Conservation (phyloP, 768 basidiomycete species). For the Tulasnella sp. region DNA sequence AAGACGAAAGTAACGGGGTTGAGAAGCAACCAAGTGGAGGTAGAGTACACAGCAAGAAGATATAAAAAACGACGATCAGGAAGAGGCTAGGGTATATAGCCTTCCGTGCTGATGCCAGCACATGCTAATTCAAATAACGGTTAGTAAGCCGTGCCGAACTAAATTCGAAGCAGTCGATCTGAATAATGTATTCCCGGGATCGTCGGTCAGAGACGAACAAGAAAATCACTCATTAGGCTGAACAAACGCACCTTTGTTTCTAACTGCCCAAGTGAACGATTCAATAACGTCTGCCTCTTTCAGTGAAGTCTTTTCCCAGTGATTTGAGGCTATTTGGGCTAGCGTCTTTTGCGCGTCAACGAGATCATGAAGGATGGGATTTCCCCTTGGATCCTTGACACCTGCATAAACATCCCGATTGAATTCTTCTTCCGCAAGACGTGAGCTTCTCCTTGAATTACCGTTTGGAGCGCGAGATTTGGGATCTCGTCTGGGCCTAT, state of each 20-base stretch:
- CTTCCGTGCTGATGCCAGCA: too few species aligned
- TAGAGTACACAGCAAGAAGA: too few species aligned
- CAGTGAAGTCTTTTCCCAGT: conserved; percentile 51
- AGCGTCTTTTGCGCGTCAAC: conserved; percentile 53
- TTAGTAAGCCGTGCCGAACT: too few species aligned
- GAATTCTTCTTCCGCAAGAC: conserved; percentile 51
- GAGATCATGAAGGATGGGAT: conserved; percentile 57
- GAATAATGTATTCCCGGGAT: too few species aligned
- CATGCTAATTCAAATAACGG: too few species aligned
- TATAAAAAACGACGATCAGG: too few species aligned
- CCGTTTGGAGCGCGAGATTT: conserved; percentile 26
- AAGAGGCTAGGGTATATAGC: too few species aligned
- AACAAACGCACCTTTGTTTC: conserved; percentile 9
- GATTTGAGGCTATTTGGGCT: conserved; percentile 56
- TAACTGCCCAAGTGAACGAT: neutral
- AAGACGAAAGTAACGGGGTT: too few species aligned
- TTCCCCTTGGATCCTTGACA: conserved; percentile 29
- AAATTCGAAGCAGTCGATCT: too few species aligned
- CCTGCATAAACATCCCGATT: conserved; percentile 18
- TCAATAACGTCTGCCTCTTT: conserved; percentile 50
- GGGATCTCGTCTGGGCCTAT: conserved; percentile 56
- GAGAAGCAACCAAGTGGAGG: too few species aligned
- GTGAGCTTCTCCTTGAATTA: conserved; percentile 45
- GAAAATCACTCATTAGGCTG: too few species aligned
- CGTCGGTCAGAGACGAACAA: too few species aligned